Evolutionary conservation across 257 asterid genomes (phyloP).

Genomic region (Lycium barbarum): DNA sequence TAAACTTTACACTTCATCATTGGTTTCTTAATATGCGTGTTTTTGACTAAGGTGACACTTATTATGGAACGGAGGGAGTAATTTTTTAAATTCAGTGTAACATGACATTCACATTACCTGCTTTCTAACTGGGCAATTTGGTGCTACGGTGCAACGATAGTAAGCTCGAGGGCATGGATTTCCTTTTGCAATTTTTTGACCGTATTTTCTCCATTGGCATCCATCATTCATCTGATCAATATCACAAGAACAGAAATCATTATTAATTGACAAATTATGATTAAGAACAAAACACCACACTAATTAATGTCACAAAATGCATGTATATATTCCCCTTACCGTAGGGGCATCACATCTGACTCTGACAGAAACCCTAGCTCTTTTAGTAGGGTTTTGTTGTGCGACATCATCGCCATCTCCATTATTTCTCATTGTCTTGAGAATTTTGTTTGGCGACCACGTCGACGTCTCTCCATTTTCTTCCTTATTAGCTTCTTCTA

Average conservation of each 20-base stretch:
- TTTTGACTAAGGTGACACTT: not conserved
- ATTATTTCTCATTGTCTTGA: slow-evolving; percentile 50
- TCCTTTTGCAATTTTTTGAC: slow-evolving; percentile 52
- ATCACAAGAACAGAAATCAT: not conserved
- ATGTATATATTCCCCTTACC: slow-evolving; percentile 41
- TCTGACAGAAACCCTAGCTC: slow-evolving; percentile 98
- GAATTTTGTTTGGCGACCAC: slow-evolving; percentile 47
- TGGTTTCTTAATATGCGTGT: too few species aligned
- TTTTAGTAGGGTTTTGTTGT: slow-evolving; percentile 72
- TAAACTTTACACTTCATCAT: too few species aligned
- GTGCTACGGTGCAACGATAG: slow-evolving; percentile 50
- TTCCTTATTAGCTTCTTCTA: slow-evolving; percentile 56
- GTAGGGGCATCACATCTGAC: slow-evolving; percentile 93
- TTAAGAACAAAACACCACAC: not conserved
- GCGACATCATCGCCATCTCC: slow-evolving; percentile 64
- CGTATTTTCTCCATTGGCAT: slow-evolving; percentile 59
- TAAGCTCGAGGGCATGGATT: slow-evolving; percentile 55
- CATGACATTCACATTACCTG: slow-evolving; percentile 32
- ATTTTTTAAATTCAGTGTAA: too few species aligned
- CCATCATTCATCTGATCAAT: slow-evolving; percentile 67
- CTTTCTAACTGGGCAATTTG: slow-evolving; percentile 49
- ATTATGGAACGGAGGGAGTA: too few species aligned
- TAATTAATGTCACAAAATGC: not conserved
- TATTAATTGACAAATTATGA: too few species aligned
- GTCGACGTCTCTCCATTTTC: slow-evolving; percentile 56